Conservation (phyloP, 441 rosid genomes). For the Croton setiger region DNA sequence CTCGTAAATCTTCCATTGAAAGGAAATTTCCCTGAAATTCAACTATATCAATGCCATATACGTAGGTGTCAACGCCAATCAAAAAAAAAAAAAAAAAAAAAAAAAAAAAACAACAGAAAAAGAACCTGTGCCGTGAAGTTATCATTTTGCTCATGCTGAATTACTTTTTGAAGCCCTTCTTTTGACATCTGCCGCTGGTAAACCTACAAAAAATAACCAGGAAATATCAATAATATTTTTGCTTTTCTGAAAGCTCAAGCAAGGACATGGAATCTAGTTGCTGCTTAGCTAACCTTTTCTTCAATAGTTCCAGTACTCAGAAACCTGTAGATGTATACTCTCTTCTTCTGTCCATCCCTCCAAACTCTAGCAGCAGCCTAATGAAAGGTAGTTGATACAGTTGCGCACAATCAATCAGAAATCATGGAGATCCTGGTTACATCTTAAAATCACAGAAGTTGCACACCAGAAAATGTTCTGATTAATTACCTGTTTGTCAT, state of each 20-base stretch:
- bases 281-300: constrained; percentile 71
- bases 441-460: constrained; percentile 9
- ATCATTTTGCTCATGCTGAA: constrained; percentile 67
- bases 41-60: constrained; percentile 21
- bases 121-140: constrained; percentile 48
- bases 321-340: constrained; percentile 94
- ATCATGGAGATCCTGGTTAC: constrained; percentile 17
- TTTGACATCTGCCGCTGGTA: constrained; percentile 99
- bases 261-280: constrained; percentile 9
- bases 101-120: constrained; percentile 1
- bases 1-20: constrained; percentile 85
- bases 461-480: constrained; percentile 15
- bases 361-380: constrained; percentile 99
- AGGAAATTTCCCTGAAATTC: constrained; percentile 72
- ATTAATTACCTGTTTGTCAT: constrained; percentile 88
- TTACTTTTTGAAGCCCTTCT: constrained; percentile 98
- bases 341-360: constrained; percentile 99
- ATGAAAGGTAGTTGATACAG: constrained; percentile 19
- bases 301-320: constrained; percentile 97
- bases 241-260: constrained; percentile 9
- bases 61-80: constrained; percentile 15
- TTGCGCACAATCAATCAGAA: constrained; percentile 11
- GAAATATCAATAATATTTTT: constrained; percentile 18
- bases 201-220: constrained; percentile 50
- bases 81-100: no score